Percentiles rank a stretch among this genome's conserved stretches.
These are phyloP conservation scores for Endothia cerciana DNA, from an alignment of 2,329 filamentous ascomycete genomes.

Conservation along the genomic window DNA sequence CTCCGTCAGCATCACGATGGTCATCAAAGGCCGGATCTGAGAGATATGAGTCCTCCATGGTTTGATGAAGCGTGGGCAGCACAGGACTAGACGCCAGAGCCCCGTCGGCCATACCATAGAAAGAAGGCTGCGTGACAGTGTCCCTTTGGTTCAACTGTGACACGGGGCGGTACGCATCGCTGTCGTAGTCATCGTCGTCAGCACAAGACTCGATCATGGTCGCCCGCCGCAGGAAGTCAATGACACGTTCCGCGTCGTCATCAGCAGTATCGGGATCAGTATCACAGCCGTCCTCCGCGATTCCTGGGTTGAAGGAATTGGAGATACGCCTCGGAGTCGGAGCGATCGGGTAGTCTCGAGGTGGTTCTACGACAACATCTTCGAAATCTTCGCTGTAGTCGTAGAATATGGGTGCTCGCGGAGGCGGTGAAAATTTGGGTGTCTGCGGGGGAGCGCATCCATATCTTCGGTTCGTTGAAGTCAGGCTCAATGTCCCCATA, in stretches of 20 bases:
- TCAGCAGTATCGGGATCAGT: slow-evolving; percentile 6
- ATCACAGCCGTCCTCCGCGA: slow-evolving; percentile 1
- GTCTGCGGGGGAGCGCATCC: slow-evolving; percentile 36
- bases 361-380: slow-evolving; percentile 28
- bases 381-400: slow-evolving; percentile 59
- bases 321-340: slow-evolving; percentile 37
- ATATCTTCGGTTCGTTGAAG: slow-evolving; percentile 56
- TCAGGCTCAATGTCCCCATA: slow-evolving; percentile 51
- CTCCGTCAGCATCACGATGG: not conserved
- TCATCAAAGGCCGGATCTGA: not conserved
- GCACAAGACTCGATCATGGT: slow-evolving; percentile 5
- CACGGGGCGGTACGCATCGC: not conserved
- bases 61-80: not conserved
- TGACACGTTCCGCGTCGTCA: slow-evolving; percentile 13
- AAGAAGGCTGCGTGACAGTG: not conserved
- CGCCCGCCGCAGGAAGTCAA: slow-evolving; percentile 20
- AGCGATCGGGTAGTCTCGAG: slow-evolving; percentile 35
- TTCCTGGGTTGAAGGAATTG: slow-evolving; percentile 2
- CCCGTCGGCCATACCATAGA: not conserved
- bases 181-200: no score
- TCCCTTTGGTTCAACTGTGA: not conserved
- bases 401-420: slow-evolving; percentile 50
- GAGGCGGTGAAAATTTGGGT: slow-evolving; percentile 31
- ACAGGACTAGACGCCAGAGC: not conserved
- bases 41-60: not conserved